Conservation (phyloP, 2,329 filamentous ascomycete genomes). For the Aspergillus viridinutans region DNA sequence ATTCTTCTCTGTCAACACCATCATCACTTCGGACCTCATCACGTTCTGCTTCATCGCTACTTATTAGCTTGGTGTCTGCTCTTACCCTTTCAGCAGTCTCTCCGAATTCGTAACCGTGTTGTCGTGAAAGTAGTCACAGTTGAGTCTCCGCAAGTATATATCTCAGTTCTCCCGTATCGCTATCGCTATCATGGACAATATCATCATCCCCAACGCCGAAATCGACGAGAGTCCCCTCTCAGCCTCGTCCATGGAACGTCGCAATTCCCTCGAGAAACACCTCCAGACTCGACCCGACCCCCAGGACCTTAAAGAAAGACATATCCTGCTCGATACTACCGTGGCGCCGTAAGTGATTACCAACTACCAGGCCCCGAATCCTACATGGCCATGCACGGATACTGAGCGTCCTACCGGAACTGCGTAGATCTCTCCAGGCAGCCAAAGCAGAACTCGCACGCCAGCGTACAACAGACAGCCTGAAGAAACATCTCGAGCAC, state of each 20-base stretch:
- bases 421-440: slow-evolving; percentile 57
- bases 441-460: slow-evolving; percentile 60
- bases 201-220: slow-evolving; percentile 13
- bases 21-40: not conserved
- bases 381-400: not conserved
- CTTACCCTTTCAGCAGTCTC: not conserved
- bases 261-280: slow-evolving; percentile 69
- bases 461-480: slow-evolving; percentile 57
- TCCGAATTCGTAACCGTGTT: not conserved
- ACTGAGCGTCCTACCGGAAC: not conserved
- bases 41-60: not conserved
- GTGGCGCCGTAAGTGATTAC: slow-evolving; percentile 57
- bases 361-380: not conserved
- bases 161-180: not conserved
- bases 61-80: not conserved
- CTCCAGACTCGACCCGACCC: slow-evolving; percentile 64
- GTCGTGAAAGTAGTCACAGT: not conserved
- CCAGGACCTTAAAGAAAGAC: slow-evolving; percentile 63
- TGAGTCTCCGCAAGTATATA: not conserved
- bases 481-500: slow-evolving; percentile 62
- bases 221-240: slow-evolving; percentile 59
- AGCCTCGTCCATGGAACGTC: slow-evolving; percentile 46
- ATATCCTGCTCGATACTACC: slow-evolving; percentile 64
- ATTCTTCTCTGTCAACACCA: slow-evolving; percentile 8
- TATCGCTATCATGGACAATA: slow-evolving; percentile 10